phyloP scores from a whole-genome alignment of 805 yeast species.

The Starmerella bombicola region DNA sequence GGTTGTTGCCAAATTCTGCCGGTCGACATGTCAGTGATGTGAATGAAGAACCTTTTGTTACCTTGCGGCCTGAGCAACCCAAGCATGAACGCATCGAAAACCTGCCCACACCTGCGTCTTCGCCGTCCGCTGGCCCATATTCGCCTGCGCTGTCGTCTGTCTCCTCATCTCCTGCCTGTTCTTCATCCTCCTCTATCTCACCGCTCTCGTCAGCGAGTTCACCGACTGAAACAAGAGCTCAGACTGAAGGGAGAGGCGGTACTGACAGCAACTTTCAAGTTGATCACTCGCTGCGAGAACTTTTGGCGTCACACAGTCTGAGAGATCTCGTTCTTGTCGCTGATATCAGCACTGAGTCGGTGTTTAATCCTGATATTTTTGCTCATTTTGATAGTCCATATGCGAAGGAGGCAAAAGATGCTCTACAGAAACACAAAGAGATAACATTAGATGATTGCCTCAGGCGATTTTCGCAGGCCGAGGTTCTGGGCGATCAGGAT shows the following conservation, averaged over 20 bases:
- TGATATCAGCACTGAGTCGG: constrained; percentile 8
- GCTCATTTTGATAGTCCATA: constrained; percentile 9
- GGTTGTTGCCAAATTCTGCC: not conserved
- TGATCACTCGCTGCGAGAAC: not conserved
- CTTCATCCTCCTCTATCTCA: constrained; percentile 1
- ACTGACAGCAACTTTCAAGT: not conserved
- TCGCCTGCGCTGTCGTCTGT: not conserved
- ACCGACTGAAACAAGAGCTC: not conserved
- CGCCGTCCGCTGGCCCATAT: constrained; percentile 1
- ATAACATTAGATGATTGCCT: constrained; percentile 65
- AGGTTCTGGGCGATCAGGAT: constrained; percentile 75
- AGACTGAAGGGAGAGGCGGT: not conserved
- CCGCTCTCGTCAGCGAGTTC: constrained; percentile 3
- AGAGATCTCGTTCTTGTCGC: constrained; percentile 12
- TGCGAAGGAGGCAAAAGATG: constrained; percentile 12
- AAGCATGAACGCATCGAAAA: not conserved
- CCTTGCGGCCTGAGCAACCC: not conserved
- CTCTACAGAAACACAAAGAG: constrained; percentile 26
- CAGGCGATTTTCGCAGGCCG: constrained; percentile 62
- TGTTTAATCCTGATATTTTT: not conserved
- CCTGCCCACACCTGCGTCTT: constrained; percentile 5
- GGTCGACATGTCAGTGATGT: not conserved
- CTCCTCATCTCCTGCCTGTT: not conserved
- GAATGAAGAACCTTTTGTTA: constrained; percentile 2
- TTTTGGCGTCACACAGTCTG: not conserved